Conservation (phyloP, 192 early-diverging fungal species). For the Obelidium mucronatum region DNA sequence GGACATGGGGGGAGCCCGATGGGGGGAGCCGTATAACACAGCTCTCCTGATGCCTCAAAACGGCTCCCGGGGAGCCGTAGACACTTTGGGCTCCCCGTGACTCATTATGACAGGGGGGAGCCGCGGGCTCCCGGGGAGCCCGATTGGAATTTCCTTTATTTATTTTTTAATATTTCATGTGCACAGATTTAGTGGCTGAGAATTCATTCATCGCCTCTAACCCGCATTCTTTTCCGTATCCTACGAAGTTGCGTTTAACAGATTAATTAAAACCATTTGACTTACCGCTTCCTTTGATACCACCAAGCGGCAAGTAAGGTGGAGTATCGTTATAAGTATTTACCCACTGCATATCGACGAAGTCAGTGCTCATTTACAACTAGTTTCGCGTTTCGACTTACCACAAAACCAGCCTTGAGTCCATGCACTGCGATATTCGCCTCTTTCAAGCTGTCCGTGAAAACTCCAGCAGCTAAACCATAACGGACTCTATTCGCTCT, state of each 20-base stretch:
- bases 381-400: neutral
- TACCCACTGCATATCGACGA: conserved; percentile 66
- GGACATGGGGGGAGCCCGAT: too few species aligned
- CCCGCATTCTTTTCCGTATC: conserved; percentile 50
- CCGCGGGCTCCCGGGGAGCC: too few species aligned
- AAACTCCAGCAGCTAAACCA: conserved; percentile 89
- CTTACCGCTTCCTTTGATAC: conserved; percentile 40
- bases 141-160: neutral
- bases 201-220: conserved; percentile 36
- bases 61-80: too few species aligned
- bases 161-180: neutral
- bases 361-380: conserved; percentile 39
- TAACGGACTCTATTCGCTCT: conserved; percentile 77
- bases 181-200: conserved; percentile 33
- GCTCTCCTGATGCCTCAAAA: too few species aligned
- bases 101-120: too few species aligned
- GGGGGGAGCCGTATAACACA: too few species aligned
- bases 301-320: conserved; percentile 66
- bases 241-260: neutral
- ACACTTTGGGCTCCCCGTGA: too few species aligned
- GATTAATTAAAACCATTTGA: neutral
- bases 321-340: conserved; percentile 67
- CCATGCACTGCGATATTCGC: neutral
- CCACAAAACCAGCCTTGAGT: conserved; percentile 6
- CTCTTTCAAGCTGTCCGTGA: conserved; percentile 57